A percentile compares a stretch with the other conserved stretches of the same genome.
Evolutionary conservation across 2,329 filamentous ascomycete species (phyloP).

Genomic region (Botryosphaeria dothidea): DNA sequence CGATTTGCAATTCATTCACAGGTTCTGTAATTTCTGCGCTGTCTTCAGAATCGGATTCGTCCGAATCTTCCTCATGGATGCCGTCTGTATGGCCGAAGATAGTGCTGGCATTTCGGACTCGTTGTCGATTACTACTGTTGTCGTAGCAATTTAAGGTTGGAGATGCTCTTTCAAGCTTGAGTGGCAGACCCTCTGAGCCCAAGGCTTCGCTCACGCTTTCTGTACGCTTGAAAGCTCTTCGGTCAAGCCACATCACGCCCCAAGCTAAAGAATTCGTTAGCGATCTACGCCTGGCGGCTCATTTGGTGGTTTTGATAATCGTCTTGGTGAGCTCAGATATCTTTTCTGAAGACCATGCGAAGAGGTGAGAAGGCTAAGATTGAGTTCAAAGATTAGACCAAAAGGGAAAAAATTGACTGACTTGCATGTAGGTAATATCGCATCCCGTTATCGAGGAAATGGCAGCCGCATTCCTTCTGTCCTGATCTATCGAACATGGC

Average conservation of each 20-base stretch:
- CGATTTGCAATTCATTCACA: not conserved
- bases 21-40: not conserved
- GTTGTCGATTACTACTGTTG: not conserved
- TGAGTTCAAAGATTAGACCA: no score
- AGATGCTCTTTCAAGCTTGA: not conserved
- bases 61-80: not conserved
- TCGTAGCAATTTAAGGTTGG: not conserved
- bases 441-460: not conserved
- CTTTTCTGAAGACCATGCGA: not conserved
- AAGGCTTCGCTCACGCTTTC: slow-evolving; percentile 7
- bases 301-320: no score
- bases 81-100: not conserved
- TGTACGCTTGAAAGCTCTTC: slow-evolving; percentile 32
- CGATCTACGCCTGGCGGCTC: not conserved
- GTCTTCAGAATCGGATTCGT: not conserved
- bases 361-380: no score
- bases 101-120: slow-evolving; percentile 9
- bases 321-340: not conserved
- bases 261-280: slow-evolving; percentile 24
- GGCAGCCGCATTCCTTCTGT: not conserved
- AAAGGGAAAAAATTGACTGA: slow-evolving; percentile 1
- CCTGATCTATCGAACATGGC: not conserved
- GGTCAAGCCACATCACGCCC: slow-evolving; percentile 40
- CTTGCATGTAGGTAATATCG: slow-evolving; percentile 11
- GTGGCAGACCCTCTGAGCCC: not conserved